Percentiles rank a stretch among this genome's conserved stretches.
phyloP scores from a whole-genome alignment of 345 rosid genomes.

The Heritiera littoralis region DNA sequence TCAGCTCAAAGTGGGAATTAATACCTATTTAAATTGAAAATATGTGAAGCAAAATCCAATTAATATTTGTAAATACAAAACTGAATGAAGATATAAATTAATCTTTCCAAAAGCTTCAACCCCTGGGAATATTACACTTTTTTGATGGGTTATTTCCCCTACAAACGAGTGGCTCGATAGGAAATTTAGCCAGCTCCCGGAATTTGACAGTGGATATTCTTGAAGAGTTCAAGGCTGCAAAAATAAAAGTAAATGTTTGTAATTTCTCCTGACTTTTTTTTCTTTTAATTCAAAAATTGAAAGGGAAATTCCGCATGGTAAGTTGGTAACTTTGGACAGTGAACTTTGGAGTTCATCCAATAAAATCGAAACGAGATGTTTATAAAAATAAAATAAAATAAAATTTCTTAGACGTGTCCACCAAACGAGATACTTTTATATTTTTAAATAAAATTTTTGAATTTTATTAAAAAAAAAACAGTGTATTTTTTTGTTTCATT shows the following conservation, averaged over 20 bases:
- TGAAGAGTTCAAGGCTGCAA: not conserved
- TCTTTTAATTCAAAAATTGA: not conserved
- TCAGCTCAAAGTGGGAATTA: not conserved
- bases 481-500: too few relatives aligned
- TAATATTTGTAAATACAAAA: slow-evolving; percentile 23
- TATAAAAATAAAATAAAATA: too few relatives aligned
- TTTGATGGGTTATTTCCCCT: not conserved
- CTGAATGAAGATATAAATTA: slow-evolving; percentile 5
- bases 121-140: not conserved
- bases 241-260: not conserved
- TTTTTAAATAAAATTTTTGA: too few relatives aligned
- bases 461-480: too few relatives aligned
- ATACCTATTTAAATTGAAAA: slow-evolving; percentile 7
- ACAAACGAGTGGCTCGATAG: not conserved
- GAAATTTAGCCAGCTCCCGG: not conserved
- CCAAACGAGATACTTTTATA: too few relatives aligned
- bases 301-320: not conserved
- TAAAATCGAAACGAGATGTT: too few relatives aligned
- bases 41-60: not conserved
- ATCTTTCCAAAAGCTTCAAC: not conserved
- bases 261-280: too few relatives aligned
- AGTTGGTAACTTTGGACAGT: not conserved
- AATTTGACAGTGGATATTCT: not conserved
- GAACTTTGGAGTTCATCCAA: too few relatives aligned
- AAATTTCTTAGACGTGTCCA: too few relatives aligned